Percentiles rank a stretch among this genome's conserved stretches.
Evolutionary conservation across 2,329 filamentous ascomycete genomes (phyloP).

Genomic region (Taxawa tesnikishii): DNA sequence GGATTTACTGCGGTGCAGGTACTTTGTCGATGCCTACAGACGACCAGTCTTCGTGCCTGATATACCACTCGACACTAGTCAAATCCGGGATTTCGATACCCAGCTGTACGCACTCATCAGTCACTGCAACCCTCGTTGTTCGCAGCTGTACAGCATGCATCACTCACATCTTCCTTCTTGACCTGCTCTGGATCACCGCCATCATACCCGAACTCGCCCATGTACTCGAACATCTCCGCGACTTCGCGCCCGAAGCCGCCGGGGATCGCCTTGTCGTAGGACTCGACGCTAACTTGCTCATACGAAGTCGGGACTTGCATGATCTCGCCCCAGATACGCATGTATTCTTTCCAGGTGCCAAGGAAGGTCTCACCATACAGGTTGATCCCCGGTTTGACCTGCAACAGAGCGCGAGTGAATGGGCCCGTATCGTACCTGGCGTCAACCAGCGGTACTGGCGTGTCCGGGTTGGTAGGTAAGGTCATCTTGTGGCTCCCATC

Average conservation of each 20-base stretch:
- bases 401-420: conserved; percentile 16
- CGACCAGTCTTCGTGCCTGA: background rate
- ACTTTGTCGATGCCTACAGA: background rate
- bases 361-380: conserved; percentile 15
- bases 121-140: background rate
- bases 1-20: background rate
- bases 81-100: background rate
- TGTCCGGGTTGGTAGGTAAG: conserved; percentile 8
- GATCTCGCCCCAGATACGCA: conserved; percentile 13
- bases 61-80: background rate
- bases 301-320: conserved; percentile 12
- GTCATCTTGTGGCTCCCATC: conserved; percentile 6
- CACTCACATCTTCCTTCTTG: background rate
- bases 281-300: conserved; percentile 6
- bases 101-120: background rate
- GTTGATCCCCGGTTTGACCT: conserved; percentile 13
- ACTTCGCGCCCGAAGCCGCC: background rate
- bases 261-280: background rate
- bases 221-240: background rate
- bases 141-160: background rate
- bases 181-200: background rate
- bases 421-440: conserved; percentile 8
- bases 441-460: conserved; percentile 8
- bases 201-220: background rate
- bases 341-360: conserved; percentile 15